Percentiles rank a stretch among this genome's conserved stretches.
These are phyloP conservation scores for Corinectria fuckeliana DNA, from an alignment of 2,329 filamentous ascomycete genomes.

Conservation along the genomic window DNA sequence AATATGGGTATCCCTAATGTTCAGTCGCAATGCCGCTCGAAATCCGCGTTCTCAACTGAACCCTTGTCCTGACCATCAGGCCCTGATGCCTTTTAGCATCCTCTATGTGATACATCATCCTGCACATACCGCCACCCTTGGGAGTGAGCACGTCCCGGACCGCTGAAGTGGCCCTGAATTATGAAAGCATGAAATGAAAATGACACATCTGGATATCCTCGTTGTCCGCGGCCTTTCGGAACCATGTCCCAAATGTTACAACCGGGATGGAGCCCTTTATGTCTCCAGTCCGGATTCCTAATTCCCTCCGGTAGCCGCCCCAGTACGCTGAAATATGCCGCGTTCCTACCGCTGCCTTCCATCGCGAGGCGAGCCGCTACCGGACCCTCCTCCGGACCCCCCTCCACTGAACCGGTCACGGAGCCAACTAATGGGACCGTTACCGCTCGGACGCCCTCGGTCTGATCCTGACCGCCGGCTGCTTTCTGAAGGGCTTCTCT, in stretches of 20 bases:
- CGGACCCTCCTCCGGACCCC: conserved; percentile 37
- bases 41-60: conserved; percentile 13
- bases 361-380: conserved; percentile 39
- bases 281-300: not conserved
- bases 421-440: conserved; percentile 52
- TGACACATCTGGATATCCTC: not conserved
- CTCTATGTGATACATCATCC: conserved; percentile 31
- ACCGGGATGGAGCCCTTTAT: conserved; percentile 3
- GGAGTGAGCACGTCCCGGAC: not conserved
- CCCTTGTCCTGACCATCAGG: not conserved
- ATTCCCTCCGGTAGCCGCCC: not conserved
- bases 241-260: not conserved
- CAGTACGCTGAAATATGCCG: conserved; percentile 16
- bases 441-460: conserved; percentile 42
- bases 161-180: not conserved
- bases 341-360: conserved; percentile 37
- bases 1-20: conserved; percentile 23
- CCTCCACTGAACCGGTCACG: conserved; percentile 49
- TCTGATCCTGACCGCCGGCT: conserved; percentile 40
- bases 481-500: conserved; percentile 49
- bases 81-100: conserved; percentile 21
- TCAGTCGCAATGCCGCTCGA: conserved; percentile 27
- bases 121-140: not conserved
- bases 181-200: conserved; percentile 5
- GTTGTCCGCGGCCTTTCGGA: not conserved